A percentile compares a stretch with the other conserved stretches of the same genome.
phyloP scores from a whole-genome alignment of 2,329 filamentous ascomycete species.

The Helotiales sp. region DNA sequence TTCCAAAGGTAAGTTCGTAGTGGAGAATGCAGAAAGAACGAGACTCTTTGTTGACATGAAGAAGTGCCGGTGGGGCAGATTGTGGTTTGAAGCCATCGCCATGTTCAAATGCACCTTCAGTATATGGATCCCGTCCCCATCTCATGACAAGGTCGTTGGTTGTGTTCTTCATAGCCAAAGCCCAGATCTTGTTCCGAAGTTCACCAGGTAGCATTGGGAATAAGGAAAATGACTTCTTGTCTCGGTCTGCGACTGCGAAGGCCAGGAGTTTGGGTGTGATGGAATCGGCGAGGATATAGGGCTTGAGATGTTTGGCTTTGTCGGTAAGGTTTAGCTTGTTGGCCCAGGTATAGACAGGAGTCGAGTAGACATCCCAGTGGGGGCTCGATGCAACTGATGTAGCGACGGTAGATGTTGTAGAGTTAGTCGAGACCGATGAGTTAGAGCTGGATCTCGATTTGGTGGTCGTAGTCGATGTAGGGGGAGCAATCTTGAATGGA shows the following conservation, averaged over 20 bases:
- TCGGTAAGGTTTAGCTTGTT: background rate
- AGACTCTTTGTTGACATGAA: slow-evolving; percentile 2
- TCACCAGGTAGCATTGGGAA: slow-evolving; percentile 14
- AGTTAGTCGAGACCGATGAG: background rate
- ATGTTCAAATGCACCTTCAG: background rate
- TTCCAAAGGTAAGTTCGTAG: slow-evolving; percentile 1
- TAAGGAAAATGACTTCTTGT: background rate
- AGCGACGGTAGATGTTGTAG: background rate
- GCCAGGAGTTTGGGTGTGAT: background rate
- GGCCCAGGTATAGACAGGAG: background rate
- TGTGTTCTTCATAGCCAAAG: background rate
- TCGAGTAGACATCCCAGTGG: background rate
- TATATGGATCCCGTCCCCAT: background rate
- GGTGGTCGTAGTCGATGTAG: background rate
- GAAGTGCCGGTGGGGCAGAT: background rate
- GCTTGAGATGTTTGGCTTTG: background rate
- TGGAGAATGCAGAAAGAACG: background rate
- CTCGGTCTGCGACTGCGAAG: background rate
- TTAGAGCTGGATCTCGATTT: background rate
- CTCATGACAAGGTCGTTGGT: background rate
- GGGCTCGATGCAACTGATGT: background rate
- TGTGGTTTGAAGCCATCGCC: background rate
- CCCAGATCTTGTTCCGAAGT: slow-evolving; percentile 17
- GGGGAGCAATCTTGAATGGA: background rate
- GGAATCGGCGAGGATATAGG: background rate